A percentile compares a stretch with the other conserved stretches of the same genome.
phyloP scores from a whole-genome alignment of 805 yeast species.

The Kluyveromyces lactis region DNA sequence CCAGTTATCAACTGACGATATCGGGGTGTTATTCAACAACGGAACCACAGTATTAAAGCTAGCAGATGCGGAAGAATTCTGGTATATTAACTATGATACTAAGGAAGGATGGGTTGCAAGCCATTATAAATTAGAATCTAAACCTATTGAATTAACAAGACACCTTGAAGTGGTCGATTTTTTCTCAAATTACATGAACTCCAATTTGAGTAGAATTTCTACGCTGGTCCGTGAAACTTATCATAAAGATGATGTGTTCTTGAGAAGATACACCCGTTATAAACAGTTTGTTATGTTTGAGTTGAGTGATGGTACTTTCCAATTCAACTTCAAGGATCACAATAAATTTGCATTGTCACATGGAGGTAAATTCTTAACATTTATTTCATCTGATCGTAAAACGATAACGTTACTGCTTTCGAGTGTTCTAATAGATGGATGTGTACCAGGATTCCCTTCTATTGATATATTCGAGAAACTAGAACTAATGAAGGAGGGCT shows the following conservation, averaged over 20 bases:
- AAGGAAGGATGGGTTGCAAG: conserved; percentile 48
- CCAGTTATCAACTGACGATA: conserved; percentile 80
- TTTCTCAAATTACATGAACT: conserved; percentile 87
- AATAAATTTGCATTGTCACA: conserved; percentile 77
- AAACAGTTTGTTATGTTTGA: conserved; percentile 84
- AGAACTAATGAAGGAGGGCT: conserved; percentile 57
- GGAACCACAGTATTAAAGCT: conserved; percentile 73
- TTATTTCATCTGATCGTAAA: conserved; percentile 69
- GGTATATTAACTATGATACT: conserved; percentile 48
- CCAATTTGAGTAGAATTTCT: conserved; percentile 75
- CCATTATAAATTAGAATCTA: conserved; percentile 34
- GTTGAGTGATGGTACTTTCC: conserved; percentile 84
- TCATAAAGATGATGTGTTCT: conserved; percentile 59
- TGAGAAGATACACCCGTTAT: conserved; percentile 76
- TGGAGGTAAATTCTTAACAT: conserved; percentile 67
- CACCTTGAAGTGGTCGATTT: conserved; percentile 81
- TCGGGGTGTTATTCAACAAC: conserved; percentile 85
- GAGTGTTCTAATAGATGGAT: conserved; percentile 39
- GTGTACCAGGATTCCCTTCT: conserved; percentile 39
- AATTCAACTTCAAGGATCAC: conserved; percentile 93
- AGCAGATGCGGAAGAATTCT: conserved; percentile 53
- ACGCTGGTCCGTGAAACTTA: conserved; percentile 41
- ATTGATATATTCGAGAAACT: conserved; percentile 40
- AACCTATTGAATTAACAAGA: conserved; percentile 47
- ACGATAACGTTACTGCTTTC: conserved; percentile 57